phyloP scores from a whole-genome alignment of 2,329 filamentous ascomycete species.

The Calonectria fujianensis region DNA sequence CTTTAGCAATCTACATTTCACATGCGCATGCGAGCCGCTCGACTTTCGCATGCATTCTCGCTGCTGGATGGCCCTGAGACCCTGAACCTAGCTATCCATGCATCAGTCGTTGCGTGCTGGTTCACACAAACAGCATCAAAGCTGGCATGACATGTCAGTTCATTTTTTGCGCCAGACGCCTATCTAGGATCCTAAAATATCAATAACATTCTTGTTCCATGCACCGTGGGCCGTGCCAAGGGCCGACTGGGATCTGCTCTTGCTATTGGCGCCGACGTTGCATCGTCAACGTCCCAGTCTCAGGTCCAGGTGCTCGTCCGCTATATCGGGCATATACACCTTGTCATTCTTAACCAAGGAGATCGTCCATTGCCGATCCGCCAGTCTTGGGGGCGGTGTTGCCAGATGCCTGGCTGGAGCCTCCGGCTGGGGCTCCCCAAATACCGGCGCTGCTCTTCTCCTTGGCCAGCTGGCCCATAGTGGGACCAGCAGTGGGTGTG shows the following conservation, averaged over 20 bases:
- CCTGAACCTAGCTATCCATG: neutral
- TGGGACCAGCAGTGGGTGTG: slow-evolving; percentile 79
- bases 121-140: slow-evolving; percentile 23
- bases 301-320: slow-evolving; percentile 46
- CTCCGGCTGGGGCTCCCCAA: slow-evolving; percentile 84
- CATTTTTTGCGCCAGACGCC: slow-evolving; percentile 66
- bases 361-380: slow-evolving; percentile 67
- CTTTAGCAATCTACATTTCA: slow-evolving; percentile 23
- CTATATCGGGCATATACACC: slow-evolving; percentile 32
- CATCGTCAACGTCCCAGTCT: slow-evolving; percentile 33
- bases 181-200: slow-evolving; percentile 63
- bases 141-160: slow-evolving; percentile 57
- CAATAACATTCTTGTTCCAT: slow-evolving; percentile 55
- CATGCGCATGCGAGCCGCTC: slow-evolving; percentile 6
- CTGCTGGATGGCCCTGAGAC: neutral
- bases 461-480: slow-evolving; percentile 96
- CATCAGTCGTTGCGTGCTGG: neutral
- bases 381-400: slow-evolving; percentile 55
- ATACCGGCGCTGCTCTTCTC: slow-evolving; percentile 96
- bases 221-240: slow-evolving; percentile 43
- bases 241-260: slow-evolving; percentile 27
- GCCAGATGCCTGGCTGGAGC: slow-evolving; percentile 57
- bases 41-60: neutral
- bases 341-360: slow-evolving; percentile 64
- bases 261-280: slow-evolving; percentile 21